phyloP scores from a whole-genome alignment of 345 rosid genomes.

The Hibiscus trionum region DNA sequence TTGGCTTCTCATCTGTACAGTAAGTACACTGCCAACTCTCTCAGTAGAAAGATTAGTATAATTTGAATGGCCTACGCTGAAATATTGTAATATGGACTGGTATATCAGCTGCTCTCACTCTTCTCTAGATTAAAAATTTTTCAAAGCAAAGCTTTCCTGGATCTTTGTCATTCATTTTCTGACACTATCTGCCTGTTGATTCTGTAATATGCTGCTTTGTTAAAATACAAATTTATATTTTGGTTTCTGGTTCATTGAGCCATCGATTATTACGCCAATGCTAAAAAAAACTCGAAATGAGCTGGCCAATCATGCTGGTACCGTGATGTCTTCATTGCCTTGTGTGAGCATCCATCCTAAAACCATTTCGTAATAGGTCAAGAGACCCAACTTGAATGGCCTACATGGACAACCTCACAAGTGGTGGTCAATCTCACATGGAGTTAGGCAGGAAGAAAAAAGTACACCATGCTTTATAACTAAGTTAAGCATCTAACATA shows the following conservation, averaged over 20 bases:
- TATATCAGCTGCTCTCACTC: too few species aligned
- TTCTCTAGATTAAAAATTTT: too few species aligned
- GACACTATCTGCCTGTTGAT: neutral
- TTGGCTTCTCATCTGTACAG: slow-evolving; percentile 87
- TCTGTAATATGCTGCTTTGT: neutral
- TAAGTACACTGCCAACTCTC: slow-evolving; percentile 32
- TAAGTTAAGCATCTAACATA: too few species aligned
- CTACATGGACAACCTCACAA: neutral
- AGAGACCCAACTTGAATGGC: neutral
- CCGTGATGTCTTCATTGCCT: neutral
- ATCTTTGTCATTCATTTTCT: neutral
- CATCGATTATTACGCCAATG: neutral
- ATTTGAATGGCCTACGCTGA: neutral
- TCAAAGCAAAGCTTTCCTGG: too few species aligned
- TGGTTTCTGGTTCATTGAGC: neutral
- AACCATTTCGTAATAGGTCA: neutral
- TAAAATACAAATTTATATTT: neutral
- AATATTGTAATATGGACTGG: neutral
- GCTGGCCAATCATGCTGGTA: neutral
- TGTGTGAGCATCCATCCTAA: neutral
- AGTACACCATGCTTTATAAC: neutral
- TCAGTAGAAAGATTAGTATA: neutral
- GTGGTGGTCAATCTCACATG: neutral
- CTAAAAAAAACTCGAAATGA: neutral
- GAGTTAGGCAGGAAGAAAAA: neutral